Percentiles rank a stretch among this genome's conserved stretches.
phyloP scores from a whole-genome alignment of 305 asterid species.

The Plantago rigida region DNA sequence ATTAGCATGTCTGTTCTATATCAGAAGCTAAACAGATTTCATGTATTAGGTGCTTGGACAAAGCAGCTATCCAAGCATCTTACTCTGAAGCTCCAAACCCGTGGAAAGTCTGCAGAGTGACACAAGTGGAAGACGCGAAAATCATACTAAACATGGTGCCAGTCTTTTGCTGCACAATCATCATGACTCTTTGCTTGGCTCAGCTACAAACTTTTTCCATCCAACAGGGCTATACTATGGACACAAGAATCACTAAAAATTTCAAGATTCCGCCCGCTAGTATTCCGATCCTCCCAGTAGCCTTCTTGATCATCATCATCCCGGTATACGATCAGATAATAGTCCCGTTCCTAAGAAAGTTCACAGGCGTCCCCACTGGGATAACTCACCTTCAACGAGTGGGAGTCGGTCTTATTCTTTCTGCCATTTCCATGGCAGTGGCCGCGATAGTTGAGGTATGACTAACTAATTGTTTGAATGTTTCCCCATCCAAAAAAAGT shows the following conservation, averaged over 20 bases:
- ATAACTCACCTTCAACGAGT: conserved; percentile 65
- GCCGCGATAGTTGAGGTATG: conserved; percentile 53
- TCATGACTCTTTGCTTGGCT: conserved; percentile 73
- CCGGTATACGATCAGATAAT: conserved; percentile 53
- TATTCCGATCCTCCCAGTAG: conserved; percentile 54
- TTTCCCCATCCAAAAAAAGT: neutral
- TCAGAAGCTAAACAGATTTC: too few relatives aligned
- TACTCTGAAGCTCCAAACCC: conserved; percentile 26
- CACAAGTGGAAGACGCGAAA: conserved; percentile 78
- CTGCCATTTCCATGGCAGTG: conserved; percentile 53
- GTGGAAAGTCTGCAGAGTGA: conserved; percentile 60
- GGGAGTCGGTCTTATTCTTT: conserved; percentile 63
- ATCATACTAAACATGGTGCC: conserved; percentile 56
- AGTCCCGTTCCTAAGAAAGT: conserved; percentile 44
- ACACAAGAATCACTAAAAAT: conserved; percentile 36
- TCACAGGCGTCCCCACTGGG: conserved; percentile 65
- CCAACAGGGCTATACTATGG: conserved; percentile 67
- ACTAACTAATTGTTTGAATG: neutral
- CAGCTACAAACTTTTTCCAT: conserved; percentile 77
- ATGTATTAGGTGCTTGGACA: conserved; percentile 52
- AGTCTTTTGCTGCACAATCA: conserved; percentile 55
- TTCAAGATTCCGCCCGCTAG: conserved; percentile 66
- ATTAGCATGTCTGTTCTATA: too few relatives aligned
- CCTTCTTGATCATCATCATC: conserved; percentile 39
- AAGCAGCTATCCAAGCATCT: conserved; percentile 49